Conservation (phyloP, 768 basidiomycete genomes). For the Lentinula sp. region DNA sequence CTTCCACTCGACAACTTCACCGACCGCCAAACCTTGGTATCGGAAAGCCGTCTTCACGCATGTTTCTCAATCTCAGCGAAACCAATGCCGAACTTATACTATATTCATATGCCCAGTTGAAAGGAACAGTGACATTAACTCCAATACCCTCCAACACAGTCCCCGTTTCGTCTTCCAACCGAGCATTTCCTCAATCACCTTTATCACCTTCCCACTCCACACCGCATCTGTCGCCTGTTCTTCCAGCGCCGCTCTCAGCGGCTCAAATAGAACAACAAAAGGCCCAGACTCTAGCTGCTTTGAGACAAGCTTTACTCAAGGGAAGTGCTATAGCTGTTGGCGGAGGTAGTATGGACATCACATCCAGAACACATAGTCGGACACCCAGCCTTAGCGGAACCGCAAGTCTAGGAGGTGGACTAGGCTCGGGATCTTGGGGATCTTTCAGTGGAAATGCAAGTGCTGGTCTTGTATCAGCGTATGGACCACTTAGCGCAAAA, state of each 20-base stretch:
- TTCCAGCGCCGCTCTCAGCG: neutral
- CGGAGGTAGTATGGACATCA: conserved; percentile 78
- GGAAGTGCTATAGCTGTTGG: conserved; percentile 43
- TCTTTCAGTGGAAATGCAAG: neutral
- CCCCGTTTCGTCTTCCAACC: conserved; percentile 17
- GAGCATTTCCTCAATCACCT: conserved; percentile 42
- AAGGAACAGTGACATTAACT: conserved; percentile 58
- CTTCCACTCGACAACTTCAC: conserved; percentile 5
- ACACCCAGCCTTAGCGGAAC: conserved; percentile 2
- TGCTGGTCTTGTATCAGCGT: conserved; percentile 4
- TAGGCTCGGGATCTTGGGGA: conserved; percentile 2
- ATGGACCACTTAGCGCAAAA: conserved; percentile 12
- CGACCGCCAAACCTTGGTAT: conserved; percentile 35
- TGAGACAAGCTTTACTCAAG: conserved; percentile 46
- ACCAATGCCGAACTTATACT: conserved; percentile 64
- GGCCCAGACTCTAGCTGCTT: conserved; percentile 32
- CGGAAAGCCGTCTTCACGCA: conserved; percentile 36
- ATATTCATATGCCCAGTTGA: conserved; percentile 80
- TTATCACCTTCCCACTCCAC: conserved; percentile 30
- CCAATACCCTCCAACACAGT: conserved; percentile 26
- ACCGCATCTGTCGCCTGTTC: conserved; percentile 9
- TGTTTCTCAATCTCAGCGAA: conserved; percentile 28
- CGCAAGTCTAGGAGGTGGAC: neutral
- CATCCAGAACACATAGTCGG: conserved; percentile 1
- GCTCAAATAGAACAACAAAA: conserved; percentile 38